A percentile compares a stretch with the other conserved stretches of the same genome.
Evolutionary conservation across 2,329 filamentous ascomycete species (phyloP).

Genomic region (Ophiostoma ulmi): DNA sequence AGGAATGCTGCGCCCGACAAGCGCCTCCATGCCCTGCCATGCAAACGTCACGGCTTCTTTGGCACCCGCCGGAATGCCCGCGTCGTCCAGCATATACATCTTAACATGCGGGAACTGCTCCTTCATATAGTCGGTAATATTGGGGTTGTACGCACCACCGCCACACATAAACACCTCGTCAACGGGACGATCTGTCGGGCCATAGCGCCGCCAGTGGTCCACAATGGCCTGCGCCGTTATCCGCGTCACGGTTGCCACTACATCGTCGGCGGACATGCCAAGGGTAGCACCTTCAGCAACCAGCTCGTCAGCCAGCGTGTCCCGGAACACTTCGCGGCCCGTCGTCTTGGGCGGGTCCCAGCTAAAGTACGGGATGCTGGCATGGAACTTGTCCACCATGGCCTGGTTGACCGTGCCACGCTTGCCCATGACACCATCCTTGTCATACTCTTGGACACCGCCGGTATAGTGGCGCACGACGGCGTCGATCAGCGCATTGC

Average conservation of each 20-base stretch:
- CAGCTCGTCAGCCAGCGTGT: constrained; percentile 49
- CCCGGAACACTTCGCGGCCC: constrained; percentile 58
- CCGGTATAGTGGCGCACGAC: constrained; percentile 51
- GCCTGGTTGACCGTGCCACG: constrained; percentile 46
- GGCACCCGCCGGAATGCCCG: constrained; percentile 51
- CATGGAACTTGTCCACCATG: constrained; percentile 49
- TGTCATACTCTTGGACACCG: constrained; percentile 47
- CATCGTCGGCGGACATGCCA: constrained; percentile 46
- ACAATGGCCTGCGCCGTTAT: constrained; percentile 57
- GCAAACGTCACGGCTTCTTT: constrained; percentile 59
- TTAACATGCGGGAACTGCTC: constrained; percentile 43
- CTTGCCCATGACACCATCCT: constrained; percentile 47
- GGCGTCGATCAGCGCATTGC: constrained; percentile 54
- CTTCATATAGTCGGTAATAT: constrained; percentile 51
- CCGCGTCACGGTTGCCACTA: constrained; percentile 54
- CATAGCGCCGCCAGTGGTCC: constrained; percentile 44
- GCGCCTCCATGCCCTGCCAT: constrained; percentile 56
- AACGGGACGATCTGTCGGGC: constrained; percentile 38
- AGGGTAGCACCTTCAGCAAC: constrained; percentile 44
- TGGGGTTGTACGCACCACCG: constrained; percentile 53
- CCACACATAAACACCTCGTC: constrained; percentile 58
- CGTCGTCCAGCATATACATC: constrained; percentile 53
- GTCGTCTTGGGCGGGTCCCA: constrained; percentile 52
- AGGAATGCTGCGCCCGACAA: constrained; percentile 51
- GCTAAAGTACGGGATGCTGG: constrained; percentile 45